phyloP scores from a whole-genome alignment of 106 monocot genomes.

The Vanilla planifolia region DNA sequence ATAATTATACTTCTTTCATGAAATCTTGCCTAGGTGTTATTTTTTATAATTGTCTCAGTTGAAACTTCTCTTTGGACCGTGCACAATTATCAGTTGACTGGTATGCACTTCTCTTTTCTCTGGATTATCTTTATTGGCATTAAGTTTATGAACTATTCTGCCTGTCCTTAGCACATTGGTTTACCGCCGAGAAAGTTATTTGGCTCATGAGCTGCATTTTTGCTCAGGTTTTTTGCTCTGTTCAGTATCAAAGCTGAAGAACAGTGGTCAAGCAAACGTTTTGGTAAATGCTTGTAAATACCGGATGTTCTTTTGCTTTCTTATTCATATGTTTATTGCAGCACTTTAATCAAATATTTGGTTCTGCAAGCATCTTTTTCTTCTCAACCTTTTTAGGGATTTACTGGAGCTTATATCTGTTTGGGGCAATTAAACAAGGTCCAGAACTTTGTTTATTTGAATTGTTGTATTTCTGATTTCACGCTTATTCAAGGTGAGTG shows the following conservation, averaged over 20 bases:
- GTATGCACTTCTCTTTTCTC: not conserved
- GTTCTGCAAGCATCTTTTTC: not conserved
- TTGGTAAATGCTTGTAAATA: not conserved
- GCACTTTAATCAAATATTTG: not conserved
- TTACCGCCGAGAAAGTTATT: not conserved
- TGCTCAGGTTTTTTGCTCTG: not conserved
- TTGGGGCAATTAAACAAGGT: not conserved
- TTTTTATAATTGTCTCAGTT: not conserved
- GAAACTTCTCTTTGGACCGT: not conserved
- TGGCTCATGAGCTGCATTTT: not conserved
- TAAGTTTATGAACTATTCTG: not conserved
- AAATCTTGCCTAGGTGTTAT: not conserved
- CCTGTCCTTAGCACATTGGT: not conserved
- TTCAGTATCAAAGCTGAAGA: not conserved
- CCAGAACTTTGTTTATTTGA: not conserved
- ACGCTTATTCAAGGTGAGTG: not conserved
- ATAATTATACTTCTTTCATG: not conserved
- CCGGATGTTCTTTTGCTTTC: not conserved
- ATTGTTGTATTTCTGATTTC: not conserved
- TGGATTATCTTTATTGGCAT: not conserved
- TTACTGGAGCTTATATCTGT: not conserved
- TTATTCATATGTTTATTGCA: not conserved
- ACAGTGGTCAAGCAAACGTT: not conserved
- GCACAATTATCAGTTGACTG: not conserved
- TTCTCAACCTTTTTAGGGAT: not conserved